Evolutionary conservation across 2,329 filamentous ascomycete species (phyloP).

Genomic region (Coccinonectria pachysandricola): DNA sequence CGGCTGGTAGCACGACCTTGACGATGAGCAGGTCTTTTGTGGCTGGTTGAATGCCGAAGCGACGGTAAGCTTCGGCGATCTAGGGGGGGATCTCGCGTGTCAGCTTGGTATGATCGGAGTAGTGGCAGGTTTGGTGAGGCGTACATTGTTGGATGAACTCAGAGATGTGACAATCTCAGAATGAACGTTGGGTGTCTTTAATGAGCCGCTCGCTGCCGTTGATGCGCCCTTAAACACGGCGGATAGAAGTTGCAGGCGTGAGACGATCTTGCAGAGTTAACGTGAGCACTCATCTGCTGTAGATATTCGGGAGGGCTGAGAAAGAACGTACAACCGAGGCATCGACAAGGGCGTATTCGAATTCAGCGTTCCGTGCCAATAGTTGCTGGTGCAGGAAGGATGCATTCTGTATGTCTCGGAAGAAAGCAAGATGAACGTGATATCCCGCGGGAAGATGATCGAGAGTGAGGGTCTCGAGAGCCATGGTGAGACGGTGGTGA

Average conservation of each 20-base stretch:
- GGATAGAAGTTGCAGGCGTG: constrained; percentile 61
- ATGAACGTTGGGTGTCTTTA: constrained; percentile 78
- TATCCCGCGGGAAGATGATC: constrained; percentile 64
- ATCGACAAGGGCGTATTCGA: constrained; percentile 91
- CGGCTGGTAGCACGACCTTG: constrained; percentile 55
- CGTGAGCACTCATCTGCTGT: constrained; percentile 3
- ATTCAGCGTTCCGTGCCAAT: constrained; percentile 70
- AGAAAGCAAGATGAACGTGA: constrained; percentile 64
- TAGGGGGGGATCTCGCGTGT: constrained; percentile 25
- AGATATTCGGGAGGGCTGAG: constrained; percentile 1
- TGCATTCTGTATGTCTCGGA: constrained; percentile 67
- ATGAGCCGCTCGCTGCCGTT: constrained; percentile 45
- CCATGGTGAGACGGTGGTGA: constrained; percentile 25
- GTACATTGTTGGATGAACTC: constrained; percentile 72
- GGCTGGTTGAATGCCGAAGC: constrained; percentile 66
- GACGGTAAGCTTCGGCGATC: constrained; percentile 87
- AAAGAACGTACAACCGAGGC: constrained; percentile 55
- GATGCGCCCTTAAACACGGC: constrained; percentile 71
- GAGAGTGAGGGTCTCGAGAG: constrained; percentile 57
- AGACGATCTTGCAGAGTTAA: constrained; percentile 46
- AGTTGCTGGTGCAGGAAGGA: constrained; percentile 72
- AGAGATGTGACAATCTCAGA: constrained; percentile 78
- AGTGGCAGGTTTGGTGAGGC: constrained; percentile 1
- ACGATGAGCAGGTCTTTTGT: constrained; percentile 68
- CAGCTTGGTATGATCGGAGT: constrained; percentile 2